Percentiles rank a stretch among this genome's conserved stretches.
phyloP scores from a whole-genome alignment of 179 eudicot species.

The Corrigiola litoralis region DNA sequence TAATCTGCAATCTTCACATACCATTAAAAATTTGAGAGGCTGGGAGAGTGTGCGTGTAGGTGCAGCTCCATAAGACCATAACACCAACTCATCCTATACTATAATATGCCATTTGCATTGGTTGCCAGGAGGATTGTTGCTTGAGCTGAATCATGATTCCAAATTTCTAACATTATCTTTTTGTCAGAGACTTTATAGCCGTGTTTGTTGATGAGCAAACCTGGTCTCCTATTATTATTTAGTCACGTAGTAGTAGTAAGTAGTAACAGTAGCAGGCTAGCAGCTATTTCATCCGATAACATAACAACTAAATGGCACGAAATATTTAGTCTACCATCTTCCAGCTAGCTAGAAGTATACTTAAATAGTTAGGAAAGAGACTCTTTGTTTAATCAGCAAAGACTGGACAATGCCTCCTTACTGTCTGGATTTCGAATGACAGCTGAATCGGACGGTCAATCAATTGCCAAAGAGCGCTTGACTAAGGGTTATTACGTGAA shows the following conservation, averaged over 20 bases:
- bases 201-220: constrained; percentile 12
- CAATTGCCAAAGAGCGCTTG: not conserved
- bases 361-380: not conserved
- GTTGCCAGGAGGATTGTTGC: constrained; percentile 15
- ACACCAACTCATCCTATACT: constrained; percentile 23
- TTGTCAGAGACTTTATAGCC: not conserved
- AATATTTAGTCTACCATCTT: constrained; percentile 1
- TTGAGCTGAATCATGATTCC: not conserved
- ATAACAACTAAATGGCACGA: no score
- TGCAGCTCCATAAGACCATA: constrained; percentile 26
- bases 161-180: constrained; percentile 2
- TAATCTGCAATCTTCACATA: no score
- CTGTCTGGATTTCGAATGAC: constrained; percentile 30
- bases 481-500: not conserved
- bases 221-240: not conserved
- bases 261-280: not conserved
- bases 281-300: not conserved
- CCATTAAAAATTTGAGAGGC: not conserved
- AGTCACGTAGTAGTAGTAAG: not conserved
- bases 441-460: constrained; percentile 11
- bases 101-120: not conserved
- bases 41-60: constrained; percentile 13
- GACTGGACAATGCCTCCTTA: constrained; percentile 14
- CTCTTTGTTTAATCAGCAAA: not conserved
- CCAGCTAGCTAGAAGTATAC: constrained; percentile 19